These are phyloP conservation scores for Spathaspora gorwiae DNA, from an alignment of 805 yeast species.

Conservation along the genomic window DNA sequence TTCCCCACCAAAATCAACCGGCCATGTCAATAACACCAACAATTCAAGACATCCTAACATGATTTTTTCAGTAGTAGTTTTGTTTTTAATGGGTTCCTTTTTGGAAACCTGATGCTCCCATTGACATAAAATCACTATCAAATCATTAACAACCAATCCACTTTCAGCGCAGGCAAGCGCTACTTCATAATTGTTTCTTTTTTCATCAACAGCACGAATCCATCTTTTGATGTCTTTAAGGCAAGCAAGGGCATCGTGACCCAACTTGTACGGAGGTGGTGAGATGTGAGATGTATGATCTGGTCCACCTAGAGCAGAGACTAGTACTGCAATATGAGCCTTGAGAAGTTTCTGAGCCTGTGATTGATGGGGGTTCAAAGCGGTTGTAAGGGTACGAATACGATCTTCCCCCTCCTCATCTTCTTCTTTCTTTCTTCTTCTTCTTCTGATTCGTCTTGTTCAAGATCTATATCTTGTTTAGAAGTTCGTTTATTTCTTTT, in stretches of 20 bases:
- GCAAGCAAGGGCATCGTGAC: constrained; percentile 85
- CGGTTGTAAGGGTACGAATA: constrained; percentile 17
- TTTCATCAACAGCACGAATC: constrained; percentile 80
- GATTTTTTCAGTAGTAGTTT: constrained; percentile 48
- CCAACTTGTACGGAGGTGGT: constrained; percentile 65
- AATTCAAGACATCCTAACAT: constrained; percentile 73
- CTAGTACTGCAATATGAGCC: constrained; percentile 75
- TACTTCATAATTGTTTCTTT: constrained; percentile 65
- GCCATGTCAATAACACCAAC: constrained; percentile 83
- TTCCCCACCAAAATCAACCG: constrained; percentile 60
- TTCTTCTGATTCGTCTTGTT: neutral
- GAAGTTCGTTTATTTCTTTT: neutral
- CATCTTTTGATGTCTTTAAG: constrained; percentile 83
- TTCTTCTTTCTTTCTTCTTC: neutral
- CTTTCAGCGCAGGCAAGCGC: constrained; percentile 84
- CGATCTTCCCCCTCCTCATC: constrained; percentile 16
- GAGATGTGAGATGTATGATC: constrained; percentile 48
- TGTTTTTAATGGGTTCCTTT: constrained; percentile 24
- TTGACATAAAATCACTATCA: constrained; percentile 66
- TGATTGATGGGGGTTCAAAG: constrained; percentile 28
- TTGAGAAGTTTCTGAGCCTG: constrained; percentile 42
- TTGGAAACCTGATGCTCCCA: constrained; percentile 52
- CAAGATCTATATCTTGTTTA: too few species aligned
- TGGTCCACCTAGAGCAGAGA: constrained; percentile 87
- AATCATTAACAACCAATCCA: constrained; percentile 66